phyloP scores from a whole-genome alignment of 768 basidiomycete species.

The Daedaleopsis sinensis region DNA sequence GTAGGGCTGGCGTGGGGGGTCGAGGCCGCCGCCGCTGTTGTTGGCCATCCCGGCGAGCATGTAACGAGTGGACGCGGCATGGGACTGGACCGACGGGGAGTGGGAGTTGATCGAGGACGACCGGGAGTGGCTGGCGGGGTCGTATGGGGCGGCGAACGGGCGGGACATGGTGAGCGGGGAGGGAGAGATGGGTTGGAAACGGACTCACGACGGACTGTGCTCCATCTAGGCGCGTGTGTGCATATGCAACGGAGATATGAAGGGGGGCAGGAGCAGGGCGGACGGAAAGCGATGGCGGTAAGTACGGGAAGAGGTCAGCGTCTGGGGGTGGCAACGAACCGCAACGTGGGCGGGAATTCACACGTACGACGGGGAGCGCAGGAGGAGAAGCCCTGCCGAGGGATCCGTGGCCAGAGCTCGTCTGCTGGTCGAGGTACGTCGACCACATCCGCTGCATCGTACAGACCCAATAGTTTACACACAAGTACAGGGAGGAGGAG shows the following conservation, averaged over 20 bases:
- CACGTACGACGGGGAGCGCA: slow-evolving; percentile 18
- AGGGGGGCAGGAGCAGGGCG: slow-evolving; percentile 7
- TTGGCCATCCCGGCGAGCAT: slow-evolving; percentile 43
- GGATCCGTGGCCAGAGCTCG: slow-evolving; percentile 17
- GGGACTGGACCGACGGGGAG: slow-evolving; percentile 38
- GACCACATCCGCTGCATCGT: slow-evolving; percentile 58
- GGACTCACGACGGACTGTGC: slow-evolving; percentile 24
- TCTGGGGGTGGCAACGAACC: too few relatives aligned
- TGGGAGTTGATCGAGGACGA: slow-evolving; percentile 40
- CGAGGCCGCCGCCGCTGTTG: slow-evolving; percentile 31
- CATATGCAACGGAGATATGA: slow-evolving; percentile 18
- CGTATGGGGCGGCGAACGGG: slow-evolving; percentile 5
- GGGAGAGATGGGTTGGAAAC: slow-evolving; percentile 5
- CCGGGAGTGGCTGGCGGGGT: slow-evolving; percentile 25
- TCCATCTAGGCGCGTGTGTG: slow-evolving; percentile 29
- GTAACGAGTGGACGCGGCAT: slow-evolving; percentile 50
- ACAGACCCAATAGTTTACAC: slow-evolving; percentile 1
- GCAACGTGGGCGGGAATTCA: slow-evolving; percentile 18
- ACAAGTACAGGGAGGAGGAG: too few relatives aligned
- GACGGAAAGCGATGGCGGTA: slow-evolving; percentile 1
- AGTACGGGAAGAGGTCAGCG: slow-evolving; percentile 9
- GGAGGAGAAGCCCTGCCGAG: slow-evolving; percentile 6
- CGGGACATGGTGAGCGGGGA: slow-evolving; percentile 13
- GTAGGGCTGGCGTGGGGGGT: slow-evolving; percentile 46
- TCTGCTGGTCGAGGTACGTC: slow-evolving; percentile 45